Conservation (phyloP, 306 rosid species). For the Corylus heterophylla region DNA sequence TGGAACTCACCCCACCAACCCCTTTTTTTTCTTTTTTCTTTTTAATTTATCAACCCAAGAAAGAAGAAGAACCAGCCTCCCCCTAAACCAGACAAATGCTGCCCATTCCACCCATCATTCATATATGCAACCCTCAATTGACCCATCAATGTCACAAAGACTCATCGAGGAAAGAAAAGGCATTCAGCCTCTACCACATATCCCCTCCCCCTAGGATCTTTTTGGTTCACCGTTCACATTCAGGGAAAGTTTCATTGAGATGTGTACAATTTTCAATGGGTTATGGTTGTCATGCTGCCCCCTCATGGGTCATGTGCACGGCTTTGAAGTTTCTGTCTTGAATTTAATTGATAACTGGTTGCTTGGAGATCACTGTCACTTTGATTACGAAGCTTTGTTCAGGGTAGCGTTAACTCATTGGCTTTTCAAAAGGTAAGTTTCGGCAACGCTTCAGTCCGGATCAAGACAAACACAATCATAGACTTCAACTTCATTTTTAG, state of each 20-base stretch:
- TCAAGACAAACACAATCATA: too few relatives aligned
- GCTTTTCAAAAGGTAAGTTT: too few relatives aligned
- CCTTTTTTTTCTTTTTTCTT: background rate
- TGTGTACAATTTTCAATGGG: background rate
- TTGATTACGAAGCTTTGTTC: background rate
- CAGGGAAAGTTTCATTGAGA: background rate
- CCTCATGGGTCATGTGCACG: background rate
- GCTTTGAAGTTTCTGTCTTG: conserved; percentile 16
- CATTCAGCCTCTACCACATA: conserved; percentile 44
- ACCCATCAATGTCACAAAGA: conserved; percentile 32
- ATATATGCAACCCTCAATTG: background rate
- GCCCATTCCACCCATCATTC: conserved; percentile 22
- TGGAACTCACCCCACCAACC: conserved; percentile 35
- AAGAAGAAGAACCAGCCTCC: conserved; percentile 21
- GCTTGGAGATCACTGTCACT: background rate
- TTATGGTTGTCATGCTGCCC: background rate
- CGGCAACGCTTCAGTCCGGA: too few relatives aligned
- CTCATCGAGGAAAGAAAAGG: background rate
- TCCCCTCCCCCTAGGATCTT: conserved; percentile 50
- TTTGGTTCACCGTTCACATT: background rate
- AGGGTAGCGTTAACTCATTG: background rate
- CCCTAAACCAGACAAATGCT: conserved; percentile 43
- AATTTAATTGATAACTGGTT: background rate
- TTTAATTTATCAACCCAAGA: conserved; percentile 10
- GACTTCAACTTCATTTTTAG: too few relatives aligned